Base-by-base conservation (phyloP, 257 asterid genomes). In the Scutellaria barbata region DNA sequence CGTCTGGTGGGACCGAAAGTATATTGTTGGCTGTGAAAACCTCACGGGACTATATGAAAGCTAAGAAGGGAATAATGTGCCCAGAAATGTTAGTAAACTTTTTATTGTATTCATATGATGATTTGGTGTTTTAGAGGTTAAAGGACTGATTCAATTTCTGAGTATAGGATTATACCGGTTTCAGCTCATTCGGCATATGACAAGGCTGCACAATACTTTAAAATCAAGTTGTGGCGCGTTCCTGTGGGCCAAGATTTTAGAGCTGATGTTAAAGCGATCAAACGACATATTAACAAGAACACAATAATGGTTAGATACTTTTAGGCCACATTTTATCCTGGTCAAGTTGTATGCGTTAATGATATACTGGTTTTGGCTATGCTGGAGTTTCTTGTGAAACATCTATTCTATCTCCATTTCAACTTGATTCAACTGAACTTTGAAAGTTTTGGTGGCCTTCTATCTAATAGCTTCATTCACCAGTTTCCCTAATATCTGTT, bases 141-240 rank as follows among this genome's bases (percentile, higher is more conserved):
- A 39, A 56, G 40, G 45, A 65, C 50, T 81, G 68, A 69, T 75
- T 83, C 63, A 25, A 76, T 74, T 80, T 62, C 63, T 66, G 77
- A 74, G 68, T 68, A 71, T 80, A 95, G 99, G 99, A 86, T 92
- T 74, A 95, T 95, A 80, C 97, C 99, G 61, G 90, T 83, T 67
- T 92, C 99, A 69, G 99, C 99, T 60, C 99, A 95, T 84, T 95
- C 99, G 63, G 99, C 97, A 16, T 95, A 92, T 50, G 99, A 95
- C 88, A 95, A 95, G 82, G 99, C 99, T 81, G 96, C 97, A 40
- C 96, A 89, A 66, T 95, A 95, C 81, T 95, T 95, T 78, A 92
- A 88, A 72, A 92, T 95, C 85, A 95, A 89, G 78, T 74, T 95
- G 88, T 85, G 98, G 92, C 92, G 98, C 54, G 95, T 92, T 45